Evolutionary conservation across 2,329 filamentous ascomycete species (phyloP), one percentile per base, ranked within the genome.

Genomic region (Clathrospora elynae): DNA sequence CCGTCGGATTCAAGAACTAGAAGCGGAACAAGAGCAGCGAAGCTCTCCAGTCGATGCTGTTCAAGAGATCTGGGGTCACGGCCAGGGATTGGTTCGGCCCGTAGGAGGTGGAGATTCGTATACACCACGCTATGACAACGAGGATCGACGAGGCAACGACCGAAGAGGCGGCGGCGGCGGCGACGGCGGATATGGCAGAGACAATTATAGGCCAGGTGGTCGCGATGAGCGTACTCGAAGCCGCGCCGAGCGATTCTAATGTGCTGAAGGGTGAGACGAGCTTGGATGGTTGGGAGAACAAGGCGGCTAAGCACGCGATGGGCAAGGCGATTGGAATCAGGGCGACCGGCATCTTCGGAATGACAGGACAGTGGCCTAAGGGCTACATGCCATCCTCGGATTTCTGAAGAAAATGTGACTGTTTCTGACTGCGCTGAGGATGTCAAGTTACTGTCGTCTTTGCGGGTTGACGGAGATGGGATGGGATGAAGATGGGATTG

Each of bases 261-360:
- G 63, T 71, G 13, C 55, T 73, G 42, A 31, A 46, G 1, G 71
- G 70, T 3, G 55, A 70, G 22, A 64, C 65, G 36, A 50, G 50
- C 1, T 28, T 60, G 17, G 42, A 49, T 2, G 40, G 62, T 16
- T 74, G 72, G 60, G 65, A 68, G 26, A 26, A 37, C 11, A 48
- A 49, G 17, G 52, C 66, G 2, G 38, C 61, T 45, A 40, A 54
- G 1, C 64, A 62, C 51, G 66, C 63, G 6, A 53, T 38, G 16
- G 47, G 51, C 2, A 42, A 66, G 14, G 29, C 43, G 3, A 20
- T 46, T 28, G 36, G 37, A 7, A 55, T 51, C 16, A 40, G 25
- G 24, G 51, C 51, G 9, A 42, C 36, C 9, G 53, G 48, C 2
- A 24, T 43, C 0, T 50, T 54, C 23, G 48, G 53, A 0, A 52